These are phyloP conservation scores for Cichorium intybus DNA, from an alignment of 140 eudicot species.

Conservation along the genomic window DNA sequence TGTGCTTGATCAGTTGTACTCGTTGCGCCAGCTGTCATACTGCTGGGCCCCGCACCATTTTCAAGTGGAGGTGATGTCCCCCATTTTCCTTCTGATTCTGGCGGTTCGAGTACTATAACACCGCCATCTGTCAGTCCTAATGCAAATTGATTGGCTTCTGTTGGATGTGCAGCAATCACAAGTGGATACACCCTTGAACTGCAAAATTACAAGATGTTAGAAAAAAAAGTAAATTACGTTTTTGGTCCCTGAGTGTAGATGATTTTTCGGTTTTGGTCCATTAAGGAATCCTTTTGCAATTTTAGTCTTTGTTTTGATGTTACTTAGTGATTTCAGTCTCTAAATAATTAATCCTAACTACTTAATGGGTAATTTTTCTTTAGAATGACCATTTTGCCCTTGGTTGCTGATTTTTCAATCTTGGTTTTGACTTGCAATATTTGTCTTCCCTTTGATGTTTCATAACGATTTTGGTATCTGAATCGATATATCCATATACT, in stretches of 20 bases:
- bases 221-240: background rate
- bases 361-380: too few relatives aligned
- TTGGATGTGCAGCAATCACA: slow-evolving; percentile 67
- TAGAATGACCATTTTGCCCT: too few relatives aligned
- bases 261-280: background rate
- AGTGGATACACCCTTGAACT: slow-evolving; percentile 56
- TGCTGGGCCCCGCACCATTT: slow-evolving; percentile 30
- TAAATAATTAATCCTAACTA: too few relatives aligned
- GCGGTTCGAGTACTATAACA: slow-evolving; percentile 60
- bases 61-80: slow-evolving; percentile 46
- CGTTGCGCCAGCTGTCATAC: slow-evolving; percentile 41
- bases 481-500: too few relatives aligned
- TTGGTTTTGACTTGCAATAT: too few relatives aligned
- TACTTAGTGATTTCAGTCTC: too few relatives aligned
- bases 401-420: too few relatives aligned
- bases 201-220: background rate
- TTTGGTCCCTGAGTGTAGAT: background rate
- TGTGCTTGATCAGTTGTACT: slow-evolving; percentile 55
- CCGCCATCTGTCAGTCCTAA: slow-evolving; percentile 72
- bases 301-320: background rate
- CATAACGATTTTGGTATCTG: too few relatives aligned
- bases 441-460: too few relatives aligned
- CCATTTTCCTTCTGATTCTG: slow-evolving; percentile 66
- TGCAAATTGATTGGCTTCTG: slow-evolving; percentile 60
- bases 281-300: background rate